A percentile compares a stretch with the other conserved stretches of the same genome.
Evolutionary conservation across 306 rosid genomes (phyloP).

Genomic region (Pyrus bretschneideri): DNA sequence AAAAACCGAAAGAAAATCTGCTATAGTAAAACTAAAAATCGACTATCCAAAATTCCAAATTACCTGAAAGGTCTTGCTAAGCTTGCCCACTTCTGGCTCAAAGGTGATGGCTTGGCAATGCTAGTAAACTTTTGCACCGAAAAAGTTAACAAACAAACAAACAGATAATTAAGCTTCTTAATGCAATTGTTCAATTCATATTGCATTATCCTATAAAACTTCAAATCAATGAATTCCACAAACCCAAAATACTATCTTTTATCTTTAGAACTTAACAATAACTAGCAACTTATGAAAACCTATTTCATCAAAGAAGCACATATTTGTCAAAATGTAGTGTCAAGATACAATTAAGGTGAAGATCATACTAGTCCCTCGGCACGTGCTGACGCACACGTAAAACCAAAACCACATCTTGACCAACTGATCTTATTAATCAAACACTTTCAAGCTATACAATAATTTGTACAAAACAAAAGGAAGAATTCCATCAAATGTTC

Average conservation of each 20-base stretch:
- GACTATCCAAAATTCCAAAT: neutral
- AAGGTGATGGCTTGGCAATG: conserved; percentile 40
- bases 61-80: conserved; percentile 80
- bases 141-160: neutral
- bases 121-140: conserved; percentile 43
- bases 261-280: too few species aligned
- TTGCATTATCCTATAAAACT: neutral
- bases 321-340: too few species aligned
- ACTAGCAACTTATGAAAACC: too few species aligned
- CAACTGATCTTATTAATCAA: too few species aligned
- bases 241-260: too few species aligned
- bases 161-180: too few species aligned
- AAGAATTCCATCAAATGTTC: too few species aligned
- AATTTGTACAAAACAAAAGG: too few species aligned
- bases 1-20: too few species aligned
- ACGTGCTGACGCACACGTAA: neutral
- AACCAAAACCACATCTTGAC: neutral
- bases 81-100: conserved; percentile 53
- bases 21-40: too few species aligned
- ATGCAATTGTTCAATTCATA: neutral
- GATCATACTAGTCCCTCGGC: neutral
- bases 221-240: neutral
- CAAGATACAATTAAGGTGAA: neutral
- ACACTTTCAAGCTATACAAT: too few species aligned
- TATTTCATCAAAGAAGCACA: too few species aligned